phyloP scores from a whole-genome alignment of 371 early-diverging fungal genomes.

The Syncephalis plumigaleata region DNA sequence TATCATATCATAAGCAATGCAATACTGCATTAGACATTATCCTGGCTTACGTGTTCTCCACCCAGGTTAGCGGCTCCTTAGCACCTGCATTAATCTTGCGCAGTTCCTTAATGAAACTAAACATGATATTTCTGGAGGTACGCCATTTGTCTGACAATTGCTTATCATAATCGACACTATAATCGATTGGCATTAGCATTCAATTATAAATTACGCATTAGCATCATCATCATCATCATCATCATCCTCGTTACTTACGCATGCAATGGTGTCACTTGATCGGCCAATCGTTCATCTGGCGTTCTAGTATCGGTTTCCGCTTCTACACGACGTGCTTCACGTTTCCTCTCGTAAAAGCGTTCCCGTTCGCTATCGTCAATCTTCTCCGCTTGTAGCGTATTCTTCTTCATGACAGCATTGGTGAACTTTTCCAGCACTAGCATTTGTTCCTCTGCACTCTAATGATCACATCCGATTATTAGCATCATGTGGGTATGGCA shows the following conservation, averaged over 20 bases:
- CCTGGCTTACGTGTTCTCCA: no score
- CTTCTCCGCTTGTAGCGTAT: no score
- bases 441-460: no score
- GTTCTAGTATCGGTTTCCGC: constrained; percentile 23
- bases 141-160: constrained; percentile 21
- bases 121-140: constrained; percentile 6
- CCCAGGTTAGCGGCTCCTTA: no score
- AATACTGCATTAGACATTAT: no score
- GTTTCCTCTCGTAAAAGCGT: neutral
- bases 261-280: constrained; percentile 58
- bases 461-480: no score
- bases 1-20: no score
- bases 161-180: constrained; percentile 15
- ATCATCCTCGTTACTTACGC: no score
- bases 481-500: no score
- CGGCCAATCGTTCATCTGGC: constrained; percentile 37
- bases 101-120: constrained; percentile 4
- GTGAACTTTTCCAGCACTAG: no score
- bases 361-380: neutral
- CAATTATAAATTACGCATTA: neutral
- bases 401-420: no score
- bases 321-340: constrained; percentile 5
- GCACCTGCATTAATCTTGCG: neutral
- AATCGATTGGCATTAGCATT: no score
- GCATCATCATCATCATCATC: neutral